Base-by-base conservation (phyloP, 192 early-diverging fungal species). In the Coemansia sp. region DNA sequence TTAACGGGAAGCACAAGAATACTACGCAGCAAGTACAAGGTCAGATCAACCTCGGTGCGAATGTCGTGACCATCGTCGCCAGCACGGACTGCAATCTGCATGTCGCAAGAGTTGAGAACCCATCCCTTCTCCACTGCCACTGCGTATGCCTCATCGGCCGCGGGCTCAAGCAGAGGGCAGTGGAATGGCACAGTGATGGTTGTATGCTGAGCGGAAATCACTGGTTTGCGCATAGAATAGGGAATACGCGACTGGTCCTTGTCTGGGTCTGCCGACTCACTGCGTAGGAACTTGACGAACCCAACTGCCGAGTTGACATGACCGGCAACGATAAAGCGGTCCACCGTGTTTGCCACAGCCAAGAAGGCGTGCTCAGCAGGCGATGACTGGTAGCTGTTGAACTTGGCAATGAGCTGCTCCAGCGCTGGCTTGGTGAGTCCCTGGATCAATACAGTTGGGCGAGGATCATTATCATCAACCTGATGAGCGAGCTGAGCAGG, bases 161-260 rank as follows among this genome's bases (percentile, higher is more conserved):
- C 15, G 0, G 40, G 12, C 4, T 66, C 32, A 0, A 71, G 69
- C 0, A 77, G 45, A 9, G 15, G 10, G 50, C 75, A 75, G 22
- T 83, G 81, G 88, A 95, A 98, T 24, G 96, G 95, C 55, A 86
- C 93, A 19, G 93, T 87, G 50, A 95, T 92, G 13, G 91, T 88
- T 64, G 95, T 83, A 80, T 93, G 95, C 56, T 91, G 87, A 13
- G 88, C 87, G 4, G 84, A 84, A 50, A 96, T 90, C 68, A 89
- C 87, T 59, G 94, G 85, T 51, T 92, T 94, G 68, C 94, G 89
- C 76, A 93, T 84, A 17, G 86, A 87, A 75, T 83, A 87, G 13
- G 93, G 93, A 27, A 95, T 77, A 51, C 89, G 88, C 45, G 88
- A 88, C 76, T 95, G 93, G 32, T 82, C 68, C 1, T 64, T 34